phyloP scores from a whole-genome alignment of 1,139 yeast genomes.

The Pichia sp. region DNA sequence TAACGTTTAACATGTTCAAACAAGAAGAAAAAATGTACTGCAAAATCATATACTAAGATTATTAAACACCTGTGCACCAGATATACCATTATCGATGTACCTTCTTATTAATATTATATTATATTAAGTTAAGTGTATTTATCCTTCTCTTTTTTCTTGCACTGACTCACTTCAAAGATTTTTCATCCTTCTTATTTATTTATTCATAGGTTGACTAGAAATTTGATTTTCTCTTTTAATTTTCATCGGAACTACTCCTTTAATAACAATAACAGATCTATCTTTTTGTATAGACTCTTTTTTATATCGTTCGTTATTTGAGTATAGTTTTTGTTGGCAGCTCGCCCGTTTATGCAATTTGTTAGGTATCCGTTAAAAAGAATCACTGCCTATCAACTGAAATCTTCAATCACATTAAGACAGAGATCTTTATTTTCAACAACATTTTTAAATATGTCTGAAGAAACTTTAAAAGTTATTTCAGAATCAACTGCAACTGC shows the following conservation, averaged over 20 bases:
- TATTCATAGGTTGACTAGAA: background rate
- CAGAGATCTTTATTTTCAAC: conserved; percentile 14
- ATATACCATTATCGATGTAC: too few species aligned
- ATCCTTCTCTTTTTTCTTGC: background rate
- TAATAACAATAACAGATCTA: conserved; percentile 2
- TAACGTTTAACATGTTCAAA: too few species aligned
- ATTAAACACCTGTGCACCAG: background rate
- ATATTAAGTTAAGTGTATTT: too few species aligned
- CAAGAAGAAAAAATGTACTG: too few species aligned
- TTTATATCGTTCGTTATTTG: background rate
- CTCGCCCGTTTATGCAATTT: conserved; percentile 22
- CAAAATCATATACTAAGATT: too few species aligned
- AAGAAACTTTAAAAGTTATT: conserved; percentile 5
- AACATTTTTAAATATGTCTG: conserved; percentile 9
- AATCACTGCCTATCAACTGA: conserved; percentile 14
- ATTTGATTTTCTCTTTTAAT: background rate
- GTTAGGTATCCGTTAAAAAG: conserved; percentile 14
- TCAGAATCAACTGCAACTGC: background rate
- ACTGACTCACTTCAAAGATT: background rate
- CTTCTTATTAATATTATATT: too few species aligned
- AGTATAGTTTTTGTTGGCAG: background rate
- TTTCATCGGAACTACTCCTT: background rate
- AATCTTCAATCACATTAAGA: conserved; percentile 4
- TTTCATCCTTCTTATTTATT: background rate
- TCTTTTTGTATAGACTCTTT: conserved; percentile 5